Percentiles rank a stretch among this genome's conserved stretches.
Evolutionary conservation across 495 filamentous ascomycete species (phyloP).

Genomic region (Hyaloscypha bicolor): DNA sequence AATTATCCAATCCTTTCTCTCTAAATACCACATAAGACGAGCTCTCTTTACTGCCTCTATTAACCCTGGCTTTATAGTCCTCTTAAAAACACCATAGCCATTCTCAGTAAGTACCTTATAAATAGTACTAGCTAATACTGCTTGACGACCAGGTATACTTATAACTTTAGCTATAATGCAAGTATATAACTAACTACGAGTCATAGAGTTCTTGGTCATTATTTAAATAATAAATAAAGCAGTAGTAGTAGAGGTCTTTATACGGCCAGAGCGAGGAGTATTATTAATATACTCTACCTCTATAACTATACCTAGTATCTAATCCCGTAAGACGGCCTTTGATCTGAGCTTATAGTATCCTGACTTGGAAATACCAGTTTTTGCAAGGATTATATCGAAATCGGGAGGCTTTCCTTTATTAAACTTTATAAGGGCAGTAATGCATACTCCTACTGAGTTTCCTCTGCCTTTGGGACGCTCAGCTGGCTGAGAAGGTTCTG

Average conservation of each 20-base stretch:
- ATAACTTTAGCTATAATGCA: background rate
- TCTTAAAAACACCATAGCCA: conserved; percentile 2
- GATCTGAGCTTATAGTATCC: background rate
- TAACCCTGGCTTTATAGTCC: background rate
- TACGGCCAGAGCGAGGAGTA: background rate
- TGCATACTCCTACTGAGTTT: background rate
- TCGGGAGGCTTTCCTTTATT: background rate
- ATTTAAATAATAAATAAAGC: background rate
- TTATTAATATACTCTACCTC: background rate
- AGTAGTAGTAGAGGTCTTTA: background rate
- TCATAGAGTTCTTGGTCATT: background rate
- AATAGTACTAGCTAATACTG: background rate
- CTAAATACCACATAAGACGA: no score
- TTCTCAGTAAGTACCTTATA: background rate
- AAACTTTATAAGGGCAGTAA: background rate
- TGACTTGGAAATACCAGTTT: background rate
- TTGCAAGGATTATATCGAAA: background rate
- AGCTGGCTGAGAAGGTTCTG: background rate
- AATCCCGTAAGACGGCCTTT: background rate
- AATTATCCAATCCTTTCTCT: no score
- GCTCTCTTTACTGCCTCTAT: background rate
- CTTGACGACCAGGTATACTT: background rate
- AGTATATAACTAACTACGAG: background rate
- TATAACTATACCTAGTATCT: background rate
- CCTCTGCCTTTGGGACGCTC: background rate